Conservation (phyloP, 1,284 basidiomycete species). For the Moniliella sp. region DNA sequence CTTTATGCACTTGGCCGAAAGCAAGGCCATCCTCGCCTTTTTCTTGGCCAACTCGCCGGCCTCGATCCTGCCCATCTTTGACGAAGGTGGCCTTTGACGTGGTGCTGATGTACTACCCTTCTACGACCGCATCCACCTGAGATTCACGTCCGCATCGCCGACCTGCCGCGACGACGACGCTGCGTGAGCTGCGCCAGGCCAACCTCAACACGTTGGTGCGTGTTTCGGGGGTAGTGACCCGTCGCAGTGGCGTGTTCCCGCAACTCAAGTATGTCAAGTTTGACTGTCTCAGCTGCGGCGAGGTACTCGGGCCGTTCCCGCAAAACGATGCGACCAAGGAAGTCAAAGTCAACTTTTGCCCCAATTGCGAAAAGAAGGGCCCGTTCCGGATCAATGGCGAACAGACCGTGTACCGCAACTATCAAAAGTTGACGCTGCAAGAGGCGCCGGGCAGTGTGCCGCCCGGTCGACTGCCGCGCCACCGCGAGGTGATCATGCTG, state of each 20-base stretch:
- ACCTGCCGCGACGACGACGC: conserved; percentile 66
- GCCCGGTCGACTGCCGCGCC: conserved; percentile 78
- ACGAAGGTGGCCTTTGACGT: conserved; percentile 78
- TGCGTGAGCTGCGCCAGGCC: conserved; percentile 74
- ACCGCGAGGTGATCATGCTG: conserved; percentile 81
- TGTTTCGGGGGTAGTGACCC: conserved; percentile 86
- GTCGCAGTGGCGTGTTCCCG: conserved; percentile 85
- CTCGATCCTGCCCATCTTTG: conserved; percentile 79
- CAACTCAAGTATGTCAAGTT: conserved; percentile 99
- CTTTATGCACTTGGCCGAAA: conserved; percentile 67
- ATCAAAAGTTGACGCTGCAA: conserved; percentile 94
- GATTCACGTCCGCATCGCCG: conserved; percentile 86
- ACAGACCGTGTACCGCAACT: conserved; percentile 96
- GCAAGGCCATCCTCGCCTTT: conserved; percentile 84
- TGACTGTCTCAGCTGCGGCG: conserved; percentile 63
- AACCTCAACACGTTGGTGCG: conserved; percentile 88
- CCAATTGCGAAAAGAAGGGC: conserved; percentile 74
- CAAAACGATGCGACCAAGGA: conserved; percentile 89
- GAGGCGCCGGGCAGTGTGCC: conserved; percentile 96
- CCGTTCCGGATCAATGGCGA: conserved; percentile 93
- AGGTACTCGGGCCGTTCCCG: conserved; percentile 80
- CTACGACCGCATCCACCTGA: conserved; percentile 91
- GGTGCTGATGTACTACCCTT: conserved; percentile 82
- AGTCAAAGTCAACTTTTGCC: conserved; percentile 64
- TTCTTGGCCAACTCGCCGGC: conserved; percentile 85